Conservation (phyloP, 371 early-diverging fungal species). For the Edhazardia aedis region DNA sequence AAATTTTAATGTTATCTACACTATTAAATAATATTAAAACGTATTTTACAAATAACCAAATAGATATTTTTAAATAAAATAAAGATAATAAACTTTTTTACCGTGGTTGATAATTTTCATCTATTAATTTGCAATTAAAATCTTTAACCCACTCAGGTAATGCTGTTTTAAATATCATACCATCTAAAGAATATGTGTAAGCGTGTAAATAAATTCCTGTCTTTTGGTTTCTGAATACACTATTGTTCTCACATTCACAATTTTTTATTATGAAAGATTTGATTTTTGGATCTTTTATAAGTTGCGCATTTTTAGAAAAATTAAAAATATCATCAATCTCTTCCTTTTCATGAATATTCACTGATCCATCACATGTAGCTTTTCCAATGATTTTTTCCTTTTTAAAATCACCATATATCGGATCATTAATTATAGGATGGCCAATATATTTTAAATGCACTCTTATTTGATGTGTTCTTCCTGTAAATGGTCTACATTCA, state of each 20-base stretch:
- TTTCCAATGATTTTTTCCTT: background rate
- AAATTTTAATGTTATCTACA: no score
- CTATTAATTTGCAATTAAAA: no score
- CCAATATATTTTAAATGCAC: constrained; percentile 83
- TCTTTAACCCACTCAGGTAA: background rate
- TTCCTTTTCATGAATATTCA: no score
- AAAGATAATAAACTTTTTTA: no score
- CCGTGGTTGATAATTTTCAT: no score
- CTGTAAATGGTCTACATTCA: constrained; percentile 60
- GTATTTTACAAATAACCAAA: no score
- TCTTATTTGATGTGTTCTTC: constrained; percentile 94
- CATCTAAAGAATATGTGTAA: background rate
- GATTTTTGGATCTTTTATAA: no score
- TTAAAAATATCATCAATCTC: no score
- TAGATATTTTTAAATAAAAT: no score
- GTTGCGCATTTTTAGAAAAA: no score
- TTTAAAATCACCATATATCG: constrained; percentile 1
- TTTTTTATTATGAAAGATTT: background rate
- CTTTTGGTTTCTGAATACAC: background rate
- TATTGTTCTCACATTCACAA: background rate
- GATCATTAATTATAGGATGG: constrained; percentile 81
- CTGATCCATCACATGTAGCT: background rate
- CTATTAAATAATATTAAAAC: no score
- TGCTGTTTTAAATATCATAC: background rate
- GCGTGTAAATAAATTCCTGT: background rate